Conservation (phyloP, 2,329 filamentous ascomycete species). For the Ceratocystis alfenasii region DNA sequence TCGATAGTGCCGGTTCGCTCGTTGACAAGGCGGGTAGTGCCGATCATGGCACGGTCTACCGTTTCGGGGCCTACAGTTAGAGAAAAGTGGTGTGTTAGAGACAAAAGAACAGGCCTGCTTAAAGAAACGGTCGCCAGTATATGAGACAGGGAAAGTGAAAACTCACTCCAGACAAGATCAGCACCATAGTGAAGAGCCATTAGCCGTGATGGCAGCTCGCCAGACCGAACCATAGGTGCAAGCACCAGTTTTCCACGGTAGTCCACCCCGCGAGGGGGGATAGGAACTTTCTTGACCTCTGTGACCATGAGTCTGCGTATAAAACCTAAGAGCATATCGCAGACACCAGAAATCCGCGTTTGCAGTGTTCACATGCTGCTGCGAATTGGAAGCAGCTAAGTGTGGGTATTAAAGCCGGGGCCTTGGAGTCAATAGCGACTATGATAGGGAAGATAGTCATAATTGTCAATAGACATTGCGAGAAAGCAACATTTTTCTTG, state of each 20-base stretch:
- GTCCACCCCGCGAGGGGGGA: constrained; percentile 79
- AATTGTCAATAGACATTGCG: too few species aligned
- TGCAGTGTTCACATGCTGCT: constrained; percentile 17
- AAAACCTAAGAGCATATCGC: constrained; percentile 20
- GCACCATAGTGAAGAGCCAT: constrained; percentile 88
- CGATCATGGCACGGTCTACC: constrained; percentile 83
- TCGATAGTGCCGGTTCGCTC: constrained; percentile 67
- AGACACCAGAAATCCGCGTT: constrained; percentile 9
- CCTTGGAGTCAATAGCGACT: too few species aligned
- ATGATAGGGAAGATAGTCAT: too few species aligned
- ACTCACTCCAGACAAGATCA: constrained; percentile 84
- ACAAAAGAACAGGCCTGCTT: too few species aligned
- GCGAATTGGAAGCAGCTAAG: background rate
- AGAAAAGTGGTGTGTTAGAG: background rate
- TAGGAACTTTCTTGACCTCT: constrained; percentile 57
- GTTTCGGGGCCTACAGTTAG: constrained; percentile 64
- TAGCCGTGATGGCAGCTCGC: constrained; percentile 81
- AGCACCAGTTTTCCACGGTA: constrained; percentile 90
- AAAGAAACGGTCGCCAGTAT: too few species aligned
- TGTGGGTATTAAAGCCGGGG: background rate
- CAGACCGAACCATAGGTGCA: constrained; percentile 96
- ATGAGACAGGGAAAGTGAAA: background rate
- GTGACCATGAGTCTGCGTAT: constrained; percentile 44
- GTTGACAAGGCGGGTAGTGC: constrained; percentile 67
- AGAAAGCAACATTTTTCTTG: too few species aligned